These are phyloP conservation scores for Penstemon barbatus DNA, from an alignment of 257 asterid genomes.

Conservation along the genomic window DNA sequence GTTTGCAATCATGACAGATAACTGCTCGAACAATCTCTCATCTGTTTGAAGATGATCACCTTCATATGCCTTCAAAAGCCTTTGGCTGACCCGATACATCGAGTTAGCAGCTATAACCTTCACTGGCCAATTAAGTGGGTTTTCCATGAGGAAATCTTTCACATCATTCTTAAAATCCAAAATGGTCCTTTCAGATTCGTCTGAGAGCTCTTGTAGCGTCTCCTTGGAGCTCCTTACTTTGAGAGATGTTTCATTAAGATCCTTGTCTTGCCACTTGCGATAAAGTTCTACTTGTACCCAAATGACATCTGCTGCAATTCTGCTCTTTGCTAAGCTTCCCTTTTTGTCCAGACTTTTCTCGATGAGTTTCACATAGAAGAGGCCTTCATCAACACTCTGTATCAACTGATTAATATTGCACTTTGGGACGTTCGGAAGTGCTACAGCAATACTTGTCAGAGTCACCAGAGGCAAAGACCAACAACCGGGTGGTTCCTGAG, in stretches of 20 bases:
- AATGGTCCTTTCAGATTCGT: constrained; percentile 7
- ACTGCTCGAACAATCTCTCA: constrained; percentile 34
- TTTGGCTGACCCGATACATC: constrained; percentile 15
- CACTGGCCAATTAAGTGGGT: constrained; percentile 24
- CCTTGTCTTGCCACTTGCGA: constrained; percentile 38
- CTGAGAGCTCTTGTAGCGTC: constrained; percentile 28
- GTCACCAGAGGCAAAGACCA: constrained; percentile 53
- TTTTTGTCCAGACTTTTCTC: constrained; percentile 39
- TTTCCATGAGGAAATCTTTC: constrained; percentile 8
- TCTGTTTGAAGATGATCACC: constrained; percentile 19
- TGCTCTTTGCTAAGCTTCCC: constrained; percentile 23
- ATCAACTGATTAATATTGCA: constrained; percentile 24
- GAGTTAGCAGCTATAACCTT: constrained; percentile 20
- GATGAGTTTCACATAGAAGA: constrained; percentile 32
- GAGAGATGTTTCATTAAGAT: constrained; percentile 38
- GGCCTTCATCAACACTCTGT: constrained; percentile 39
- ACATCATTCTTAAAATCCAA: constrained; percentile 12
- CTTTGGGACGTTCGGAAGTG: constrained; percentile 37
- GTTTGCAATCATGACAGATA: constrained; percentile 39
- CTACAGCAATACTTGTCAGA: constrained; percentile 40
- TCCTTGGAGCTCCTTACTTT: constrained; percentile 33
- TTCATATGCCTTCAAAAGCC: neutral
- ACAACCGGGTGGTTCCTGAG: constrained; percentile 45
- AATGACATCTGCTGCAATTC: constrained; percentile 41
- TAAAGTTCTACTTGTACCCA: constrained; percentile 39